Conservation (phyloP, 116 monocot genomes). For the Trichopus zeylanicus region DNA sequence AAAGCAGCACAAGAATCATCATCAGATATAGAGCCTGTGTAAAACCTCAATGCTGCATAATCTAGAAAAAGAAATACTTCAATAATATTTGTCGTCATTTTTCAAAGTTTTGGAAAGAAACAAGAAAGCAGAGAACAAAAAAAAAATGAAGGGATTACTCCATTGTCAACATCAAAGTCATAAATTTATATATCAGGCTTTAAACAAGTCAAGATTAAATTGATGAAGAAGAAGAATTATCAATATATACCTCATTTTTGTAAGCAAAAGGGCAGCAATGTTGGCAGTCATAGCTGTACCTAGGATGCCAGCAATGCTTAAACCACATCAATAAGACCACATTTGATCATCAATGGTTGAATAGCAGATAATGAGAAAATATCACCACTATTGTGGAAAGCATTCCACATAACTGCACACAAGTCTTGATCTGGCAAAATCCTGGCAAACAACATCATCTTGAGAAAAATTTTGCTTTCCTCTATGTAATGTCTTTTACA, state of each 20-base stretch:
- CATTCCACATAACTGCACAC: slow-evolving; percentile 12
- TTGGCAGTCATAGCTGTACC: not conserved
- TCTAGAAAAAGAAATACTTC: slow-evolving; percentile 99
- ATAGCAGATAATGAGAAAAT: not conserved
- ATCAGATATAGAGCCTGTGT: slow-evolving; percentile 78
- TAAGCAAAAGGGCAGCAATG: not conserved
- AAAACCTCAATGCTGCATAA: slow-evolving; percentile 77
- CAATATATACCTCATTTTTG: too few relatives aligned
- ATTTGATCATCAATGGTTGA: not conserved
- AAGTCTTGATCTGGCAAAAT: slow-evolving; percentile 54
- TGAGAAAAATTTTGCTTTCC: slow-evolving; percentile 38
- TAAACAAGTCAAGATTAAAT: too few relatives aligned
- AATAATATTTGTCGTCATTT: too few relatives aligned
- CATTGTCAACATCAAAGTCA: too few relatives aligned
- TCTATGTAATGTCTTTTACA: slow-evolving; percentile 34
- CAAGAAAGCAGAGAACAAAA: not conserved
- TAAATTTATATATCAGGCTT: too few relatives aligned
- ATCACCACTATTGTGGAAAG: not conserved
- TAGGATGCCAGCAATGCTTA: not conserved
- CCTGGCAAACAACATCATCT: slow-evolving; percentile 40
- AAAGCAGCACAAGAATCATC: slow-evolving; percentile 72
- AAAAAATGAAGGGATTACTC: too few relatives aligned
- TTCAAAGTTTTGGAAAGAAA: too few relatives aligned
- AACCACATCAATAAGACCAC: not conserved
- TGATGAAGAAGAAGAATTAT: too few relatives aligned